Evolutionary conservation across 441 rosid species (phyloP).

Genomic region (Pelargonium myrrhifolium): DNA sequence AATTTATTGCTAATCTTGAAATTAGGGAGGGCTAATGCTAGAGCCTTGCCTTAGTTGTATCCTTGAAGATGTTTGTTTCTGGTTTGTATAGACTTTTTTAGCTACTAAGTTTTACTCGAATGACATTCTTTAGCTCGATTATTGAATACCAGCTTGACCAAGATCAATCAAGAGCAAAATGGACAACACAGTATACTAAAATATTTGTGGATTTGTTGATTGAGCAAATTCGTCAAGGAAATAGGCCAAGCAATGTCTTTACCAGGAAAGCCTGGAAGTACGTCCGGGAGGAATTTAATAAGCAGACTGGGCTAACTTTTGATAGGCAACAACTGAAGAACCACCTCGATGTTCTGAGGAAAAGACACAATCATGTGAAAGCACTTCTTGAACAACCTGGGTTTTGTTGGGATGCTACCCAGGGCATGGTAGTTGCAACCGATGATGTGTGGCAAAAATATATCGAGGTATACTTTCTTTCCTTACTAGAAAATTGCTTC

Average conservation of each 20-base stretch:
- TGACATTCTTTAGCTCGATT: background rate
- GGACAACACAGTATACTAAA: slow-evolving; percentile 1
- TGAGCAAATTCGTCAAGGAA: background rate
- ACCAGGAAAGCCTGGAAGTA: background rate
- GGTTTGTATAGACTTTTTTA: too few species aligned
- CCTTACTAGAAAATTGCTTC: background rate
- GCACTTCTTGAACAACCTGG: slow-evolving; percentile 1
- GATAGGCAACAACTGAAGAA: slow-evolving; percentile 1
- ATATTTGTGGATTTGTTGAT: background rate
- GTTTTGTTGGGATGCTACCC: slow-evolving; percentile 2
- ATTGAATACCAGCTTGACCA: background rate
- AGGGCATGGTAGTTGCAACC: background rate
- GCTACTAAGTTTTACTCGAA: too few species aligned
- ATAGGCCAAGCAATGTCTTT: background rate
- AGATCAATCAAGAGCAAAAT: slow-evolving; percentile 1
- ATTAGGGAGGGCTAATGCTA: background rate
- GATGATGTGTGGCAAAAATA: slow-evolving; percentile 3
- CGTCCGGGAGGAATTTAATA: slow-evolving; percentile 2
- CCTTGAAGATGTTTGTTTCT: too few species aligned
- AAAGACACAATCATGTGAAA: slow-evolving; percentile 2
- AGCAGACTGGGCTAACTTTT: slow-evolving; percentile 1
- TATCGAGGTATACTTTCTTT: background rate
- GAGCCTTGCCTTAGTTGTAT: background rate
- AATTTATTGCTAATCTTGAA: background rate
- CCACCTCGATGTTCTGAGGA: slow-evolving; percentile 2